phyloP scores from a whole-genome alignment of 495 filamentous ascomycete genomes.

The Penicillium silybi region DNA sequence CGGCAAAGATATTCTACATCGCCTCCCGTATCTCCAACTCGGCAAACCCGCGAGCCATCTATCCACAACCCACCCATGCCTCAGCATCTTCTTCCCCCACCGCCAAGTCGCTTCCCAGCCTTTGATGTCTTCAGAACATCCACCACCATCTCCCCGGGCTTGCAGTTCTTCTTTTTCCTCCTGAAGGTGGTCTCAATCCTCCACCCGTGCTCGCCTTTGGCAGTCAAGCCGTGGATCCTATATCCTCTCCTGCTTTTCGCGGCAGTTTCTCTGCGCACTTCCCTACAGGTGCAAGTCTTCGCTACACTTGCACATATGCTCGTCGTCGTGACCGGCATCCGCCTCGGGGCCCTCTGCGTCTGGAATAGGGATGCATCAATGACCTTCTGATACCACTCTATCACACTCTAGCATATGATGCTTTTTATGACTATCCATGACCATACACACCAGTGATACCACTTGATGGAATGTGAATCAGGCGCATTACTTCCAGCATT shows the following conservation, averaged over 20 bases:
- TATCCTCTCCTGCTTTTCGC: conserved; percentile 61
- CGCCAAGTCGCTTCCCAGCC: conserved; percentile 28
- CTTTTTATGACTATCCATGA: conserved; percentile 3
- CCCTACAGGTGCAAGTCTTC: conserved; percentile 21
- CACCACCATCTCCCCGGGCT: conserved; percentile 21
- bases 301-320: conserved; percentile 29
- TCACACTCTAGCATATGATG: background rate
- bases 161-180: conserved; percentile 48
- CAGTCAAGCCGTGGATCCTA: conserved; percentile 52
- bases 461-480: background rate
- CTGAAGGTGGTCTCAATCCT: conserved; percentile 53
- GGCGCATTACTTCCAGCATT: background rate
- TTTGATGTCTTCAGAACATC: conserved; percentile 26
- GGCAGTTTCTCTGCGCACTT: conserved; percentile 43
- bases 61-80: conserved; percentile 21
- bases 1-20: conserved; percentile 31
- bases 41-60: conserved; percentile 12
- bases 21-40: conserved; percentile 25
- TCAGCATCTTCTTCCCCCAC: conserved; percentile 56
- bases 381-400: background rate
- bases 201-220: conserved; percentile 59
- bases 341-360: conserved; percentile 32
- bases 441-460: conserved; percentile 5
- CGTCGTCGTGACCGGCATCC: conserved; percentile 28
- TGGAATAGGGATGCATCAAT: conserved; percentile 20